phyloP scores from a whole-genome alignment of 805 yeast genomes.

The Saccharomyces mikatae region DNA sequence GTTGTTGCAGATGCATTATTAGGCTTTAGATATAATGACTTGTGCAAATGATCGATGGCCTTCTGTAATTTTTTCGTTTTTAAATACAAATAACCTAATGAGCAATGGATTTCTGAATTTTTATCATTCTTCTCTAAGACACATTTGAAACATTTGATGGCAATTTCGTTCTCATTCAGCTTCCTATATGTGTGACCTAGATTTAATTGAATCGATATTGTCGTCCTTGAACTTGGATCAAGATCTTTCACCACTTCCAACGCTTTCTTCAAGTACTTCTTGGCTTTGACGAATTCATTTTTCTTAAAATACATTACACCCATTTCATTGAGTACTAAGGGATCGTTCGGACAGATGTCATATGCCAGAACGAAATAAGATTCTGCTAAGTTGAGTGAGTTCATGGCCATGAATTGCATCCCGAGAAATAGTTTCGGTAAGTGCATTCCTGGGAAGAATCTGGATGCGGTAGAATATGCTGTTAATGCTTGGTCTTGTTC shows the following conservation, averaged over 20 bases:
- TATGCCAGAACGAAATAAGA: constrained; percentile 75
- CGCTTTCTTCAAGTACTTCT: constrained; percentile 62
- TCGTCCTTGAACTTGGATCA: constrained; percentile 72
- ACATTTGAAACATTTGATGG: constrained; percentile 67
- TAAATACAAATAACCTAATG: constrained; percentile 76
- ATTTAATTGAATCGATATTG: constrained; percentile 79
- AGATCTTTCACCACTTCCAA: constrained; percentile 56
- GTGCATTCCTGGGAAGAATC: constrained; percentile 86
- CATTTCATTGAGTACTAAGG: constrained; percentile 79
- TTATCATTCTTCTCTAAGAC: constrained; percentile 62
- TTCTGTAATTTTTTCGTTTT: constrained; percentile 54
- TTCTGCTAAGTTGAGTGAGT: constrained; percentile 71
- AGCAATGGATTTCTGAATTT: constrained; percentile 69
- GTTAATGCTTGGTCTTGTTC: constrained; percentile 98
- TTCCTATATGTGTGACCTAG: constrained; percentile 83
- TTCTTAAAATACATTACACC: constrained; percentile 88
- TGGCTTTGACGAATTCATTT: constrained; percentile 59
- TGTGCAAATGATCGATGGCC: constrained; percentile 73
- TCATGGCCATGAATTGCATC: constrained; percentile 90
- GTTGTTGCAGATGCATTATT: constrained; percentile 81
- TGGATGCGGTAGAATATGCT: constrained; percentile 91
- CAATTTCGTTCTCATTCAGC: constrained; percentile 50
- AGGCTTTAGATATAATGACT: constrained; percentile 70
- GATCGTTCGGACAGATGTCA: constrained; percentile 76
- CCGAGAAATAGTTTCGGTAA: constrained; percentile 85